Evolutionary conservation across 2,329 filamentous ascomycete genomes (phyloP).

Genomic region (Pochonia chlamydosporia): DNA sequence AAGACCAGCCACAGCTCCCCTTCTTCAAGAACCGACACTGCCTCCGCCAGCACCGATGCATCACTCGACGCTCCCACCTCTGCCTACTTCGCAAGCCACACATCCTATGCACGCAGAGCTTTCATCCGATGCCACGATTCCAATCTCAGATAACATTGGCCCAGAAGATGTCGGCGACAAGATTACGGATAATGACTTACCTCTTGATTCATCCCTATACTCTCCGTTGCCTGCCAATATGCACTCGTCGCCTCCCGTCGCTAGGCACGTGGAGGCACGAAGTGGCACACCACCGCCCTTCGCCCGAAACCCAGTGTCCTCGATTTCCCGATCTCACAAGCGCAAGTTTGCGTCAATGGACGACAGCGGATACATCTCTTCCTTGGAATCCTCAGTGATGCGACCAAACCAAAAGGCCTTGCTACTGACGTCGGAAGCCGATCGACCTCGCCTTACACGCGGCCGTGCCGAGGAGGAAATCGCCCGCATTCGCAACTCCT

Average conservation of each 20-base stretch:
- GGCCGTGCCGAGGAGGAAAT: constrained; percentile 95
- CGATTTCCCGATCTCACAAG: constrained; percentile 63
- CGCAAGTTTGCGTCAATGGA: constrained; percentile 74
- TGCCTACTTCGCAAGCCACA: constrained; percentile 31
- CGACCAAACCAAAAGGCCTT: constrained; percentile 60
- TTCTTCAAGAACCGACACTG: constrained; percentile 42
- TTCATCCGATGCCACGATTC: constrained; percentile 74
- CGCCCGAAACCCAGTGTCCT: constrained; percentile 54
- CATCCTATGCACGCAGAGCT: constrained; percentile 47
- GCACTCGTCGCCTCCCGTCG: constrained; percentile 85
- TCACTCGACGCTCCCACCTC: constrained; percentile 33
- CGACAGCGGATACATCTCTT: constrained; percentile 97
- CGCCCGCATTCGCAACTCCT: constrained; percentile 84
- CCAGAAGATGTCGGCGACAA: constrained; percentile 45
- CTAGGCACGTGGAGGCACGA: constrained; percentile 50
- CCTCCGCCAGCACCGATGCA: constrained; percentile 36
- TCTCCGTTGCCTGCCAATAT: constrained; percentile 68
- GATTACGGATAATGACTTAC: constrained; percentile 30
- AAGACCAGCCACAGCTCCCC: constrained; percentile 31
- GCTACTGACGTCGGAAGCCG: constrained; percentile 71
- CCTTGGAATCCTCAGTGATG: constrained; percentile 82
- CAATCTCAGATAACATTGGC: constrained; percentile 59
- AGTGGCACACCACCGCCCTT: constrained; percentile 73
- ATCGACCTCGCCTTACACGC: constrained; percentile 75
- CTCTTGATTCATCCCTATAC: constrained; percentile 49